Conservation (phyloP, 805 yeast species). For the Candida caryicola region DNA sequence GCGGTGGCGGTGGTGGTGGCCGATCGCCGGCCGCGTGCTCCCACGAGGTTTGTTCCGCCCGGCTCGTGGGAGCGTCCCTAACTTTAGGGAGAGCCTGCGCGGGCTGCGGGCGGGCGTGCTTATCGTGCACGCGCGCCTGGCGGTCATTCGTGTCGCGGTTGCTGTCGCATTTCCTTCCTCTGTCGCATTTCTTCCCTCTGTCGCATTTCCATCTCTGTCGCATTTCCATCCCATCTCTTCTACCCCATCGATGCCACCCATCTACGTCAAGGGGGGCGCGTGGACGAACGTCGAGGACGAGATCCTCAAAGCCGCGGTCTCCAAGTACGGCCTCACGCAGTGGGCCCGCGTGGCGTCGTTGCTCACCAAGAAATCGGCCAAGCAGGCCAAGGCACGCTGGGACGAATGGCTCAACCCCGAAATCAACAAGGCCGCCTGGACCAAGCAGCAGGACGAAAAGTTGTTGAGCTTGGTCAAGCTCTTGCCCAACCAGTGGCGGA, state of each 20-base stretch:
- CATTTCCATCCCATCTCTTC: no score
- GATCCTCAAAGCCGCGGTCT: conserved; percentile 83
- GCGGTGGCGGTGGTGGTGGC: no score
- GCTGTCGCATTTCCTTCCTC: no score
- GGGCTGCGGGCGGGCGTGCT: no score
- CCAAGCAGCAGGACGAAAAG: conserved; percentile 70
- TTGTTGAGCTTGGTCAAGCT: conserved; percentile 62
- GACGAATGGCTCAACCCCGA: conserved; percentile 79
- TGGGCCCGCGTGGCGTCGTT: conserved; percentile 93
- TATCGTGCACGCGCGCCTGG: no score
- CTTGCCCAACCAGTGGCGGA: conserved; percentile 92
- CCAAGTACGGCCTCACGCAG: conserved; percentile 90
- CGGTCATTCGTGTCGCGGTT: no score
- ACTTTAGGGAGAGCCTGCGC: no score
- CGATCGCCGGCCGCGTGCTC: no score
- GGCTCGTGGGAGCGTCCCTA: no score
- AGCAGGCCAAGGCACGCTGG: conserved; percentile 94
- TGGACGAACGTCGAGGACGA: conserved; percentile 90
- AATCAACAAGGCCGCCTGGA: conserved; percentile 65
- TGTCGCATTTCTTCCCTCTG: no score
- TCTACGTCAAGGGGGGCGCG: conserved; percentile 81
- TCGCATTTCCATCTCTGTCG: no score
- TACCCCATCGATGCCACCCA: conserved; percentile 51
- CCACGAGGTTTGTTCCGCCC: no score
- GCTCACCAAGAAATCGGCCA: conserved; percentile 79